phyloP scores from a whole-genome alignment of 2,329 filamentous ascomycete genomes.

The Neonectria hederae region DNA sequence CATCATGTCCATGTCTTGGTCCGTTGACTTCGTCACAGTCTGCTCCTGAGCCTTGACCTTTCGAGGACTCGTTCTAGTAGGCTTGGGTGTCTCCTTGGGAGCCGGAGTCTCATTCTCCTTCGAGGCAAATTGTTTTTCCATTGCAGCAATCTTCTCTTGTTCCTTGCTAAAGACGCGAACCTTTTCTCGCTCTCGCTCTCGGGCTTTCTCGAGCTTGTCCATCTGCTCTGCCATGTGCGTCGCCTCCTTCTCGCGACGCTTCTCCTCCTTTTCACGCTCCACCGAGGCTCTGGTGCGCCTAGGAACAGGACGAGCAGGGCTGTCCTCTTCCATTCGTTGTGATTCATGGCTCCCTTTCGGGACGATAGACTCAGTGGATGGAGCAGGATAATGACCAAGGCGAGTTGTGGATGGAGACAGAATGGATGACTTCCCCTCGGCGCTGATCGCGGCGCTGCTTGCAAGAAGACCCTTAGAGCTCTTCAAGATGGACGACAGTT shows the following conservation, averaged over 20 bases:
- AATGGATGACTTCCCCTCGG: slow-evolving; percentile 67
- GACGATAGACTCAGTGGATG: slow-evolving; percentile 61
- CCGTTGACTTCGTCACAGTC: slow-evolving; percentile 36
- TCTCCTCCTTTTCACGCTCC: slow-evolving; percentile 71
- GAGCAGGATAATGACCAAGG: slow-evolving; percentile 54
- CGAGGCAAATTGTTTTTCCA: slow-evolving; percentile 63
- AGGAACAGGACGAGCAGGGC: slow-evolving; percentile 52
- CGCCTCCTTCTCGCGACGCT: slow-evolving; percentile 72
- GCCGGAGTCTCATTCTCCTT: slow-evolving; percentile 59
- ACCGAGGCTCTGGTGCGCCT: slow-evolving; percentile 66
- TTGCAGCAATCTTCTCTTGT: slow-evolving; percentile 61
- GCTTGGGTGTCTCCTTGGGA: slow-evolving; percentile 54
- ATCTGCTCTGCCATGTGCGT: slow-evolving; percentile 68
- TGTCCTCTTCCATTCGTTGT: slow-evolving; percentile 27
- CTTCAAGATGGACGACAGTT: slow-evolving; percentile 89
- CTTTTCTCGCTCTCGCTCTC: slow-evolving; percentile 76
- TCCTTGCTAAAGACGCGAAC: slow-evolving; percentile 68
- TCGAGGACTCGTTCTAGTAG: slow-evolving; percentile 62
- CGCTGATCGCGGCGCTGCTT: slow-evolving; percentile 73
- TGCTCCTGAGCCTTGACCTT: slow-evolving; percentile 54
- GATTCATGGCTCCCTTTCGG: slow-evolving; percentile 38
- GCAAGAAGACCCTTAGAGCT: slow-evolving; percentile 87
- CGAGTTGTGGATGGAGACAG: slow-evolving; percentile 63
- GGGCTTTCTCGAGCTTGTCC: slow-evolving; percentile 71
- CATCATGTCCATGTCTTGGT: slow-evolving; percentile 63